phyloP scores from a whole-genome alignment of 257 asterid genomes.

The Rehmannia glutinosa region DNA sequence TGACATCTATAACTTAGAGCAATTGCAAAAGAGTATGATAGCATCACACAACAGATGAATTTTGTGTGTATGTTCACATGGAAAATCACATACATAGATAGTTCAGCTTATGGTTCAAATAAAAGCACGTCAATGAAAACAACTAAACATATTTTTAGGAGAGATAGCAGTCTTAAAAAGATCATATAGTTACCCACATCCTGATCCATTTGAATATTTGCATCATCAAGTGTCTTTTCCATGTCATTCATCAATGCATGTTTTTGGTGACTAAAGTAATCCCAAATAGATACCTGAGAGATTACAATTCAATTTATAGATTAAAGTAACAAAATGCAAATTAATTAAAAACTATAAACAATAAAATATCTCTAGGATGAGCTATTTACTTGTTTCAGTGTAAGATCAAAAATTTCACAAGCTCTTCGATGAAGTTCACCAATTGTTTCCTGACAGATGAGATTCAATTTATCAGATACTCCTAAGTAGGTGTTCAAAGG shows the following conservation, averaged over 20 bases:
- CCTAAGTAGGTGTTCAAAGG: neutral
- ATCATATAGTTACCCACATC: conserved; percentile 60
- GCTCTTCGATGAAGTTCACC: conserved; percentile 89
- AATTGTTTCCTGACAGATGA: conserved; percentile 72
- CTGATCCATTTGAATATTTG: conserved; percentile 99
- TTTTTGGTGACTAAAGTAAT: conserved; percentile 79
- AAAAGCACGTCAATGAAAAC: conserved; percentile 10
- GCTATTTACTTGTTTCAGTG: conserved; percentile 64
- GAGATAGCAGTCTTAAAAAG: conserved; percentile 16
- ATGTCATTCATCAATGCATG: conserved; percentile 93
- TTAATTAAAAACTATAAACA: conserved; percentile 7
- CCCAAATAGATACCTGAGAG: conserved; percentile 80
- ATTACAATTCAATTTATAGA: conserved; percentile 6
- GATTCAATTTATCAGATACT: conserved; percentile 12
- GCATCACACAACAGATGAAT: neutral
- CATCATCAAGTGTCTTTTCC: conserved; percentile 94
- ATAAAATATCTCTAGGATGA: conserved; percentile 4
- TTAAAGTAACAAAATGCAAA: conserved; percentile 13
- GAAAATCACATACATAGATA: neutral
- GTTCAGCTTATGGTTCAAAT: conserved; percentile 14
- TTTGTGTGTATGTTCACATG: neutral
- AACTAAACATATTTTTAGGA: conserved; percentile 17
- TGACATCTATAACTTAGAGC: neutral
- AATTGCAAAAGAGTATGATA: neutral
- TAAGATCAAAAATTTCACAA: conserved; percentile 76